Percentiles rank a stretch among this genome's conserved stretches.
These are phyloP conservation scores for Neurospora pannonica DNA, from an alignment of 495 filamentous ascomycete species.

Conservation along the genomic window DNA sequence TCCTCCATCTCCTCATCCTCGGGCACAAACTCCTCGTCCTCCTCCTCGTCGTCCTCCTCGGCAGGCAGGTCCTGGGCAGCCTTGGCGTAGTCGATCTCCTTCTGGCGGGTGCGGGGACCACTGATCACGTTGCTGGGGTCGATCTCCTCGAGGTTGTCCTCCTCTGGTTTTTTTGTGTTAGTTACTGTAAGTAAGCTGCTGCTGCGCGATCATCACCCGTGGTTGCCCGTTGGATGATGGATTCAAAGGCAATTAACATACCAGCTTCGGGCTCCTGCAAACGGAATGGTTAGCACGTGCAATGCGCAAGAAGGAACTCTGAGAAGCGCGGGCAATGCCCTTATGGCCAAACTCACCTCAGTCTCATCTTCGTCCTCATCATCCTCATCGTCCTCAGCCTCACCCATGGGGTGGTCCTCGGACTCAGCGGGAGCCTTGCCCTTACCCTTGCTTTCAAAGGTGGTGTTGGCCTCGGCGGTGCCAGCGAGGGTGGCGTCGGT, in stretches of 20 bases:
- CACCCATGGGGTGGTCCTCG: conserved; percentile 47
- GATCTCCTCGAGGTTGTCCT: conserved; percentile 84
- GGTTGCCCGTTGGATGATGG: not conserved
- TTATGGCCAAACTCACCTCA: conserved; percentile 37
- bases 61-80: conserved; percentile 59
- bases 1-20: conserved; percentile 42
- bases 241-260: conserved; percentile 17
- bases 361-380: conserved; percentile 51
- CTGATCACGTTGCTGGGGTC: conserved; percentile 76
- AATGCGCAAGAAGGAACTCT: not conserved
- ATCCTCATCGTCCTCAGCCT: conserved; percentile 56
- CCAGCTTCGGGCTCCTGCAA: conserved; percentile 33
- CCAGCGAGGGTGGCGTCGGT: conserved; percentile 15
- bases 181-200: not conserved
- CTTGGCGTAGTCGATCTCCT: conserved; percentile 74
- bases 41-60: conserved; percentile 71
- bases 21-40: conserved; percentile 50
- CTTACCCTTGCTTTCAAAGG: conserved; percentile 32
- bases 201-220: not conserved
- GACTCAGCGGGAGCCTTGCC: conserved; percentile 53
- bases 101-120: conserved; percentile 76
- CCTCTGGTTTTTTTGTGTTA: conserved; percentile 25
- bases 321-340: not conserved
- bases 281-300: conserved; percentile 12
- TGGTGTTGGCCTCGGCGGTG: conserved; percentile 22